Conservation (phyloP, 345 rosid genomes). For the Eucalyptus tenuipes region DNA sequence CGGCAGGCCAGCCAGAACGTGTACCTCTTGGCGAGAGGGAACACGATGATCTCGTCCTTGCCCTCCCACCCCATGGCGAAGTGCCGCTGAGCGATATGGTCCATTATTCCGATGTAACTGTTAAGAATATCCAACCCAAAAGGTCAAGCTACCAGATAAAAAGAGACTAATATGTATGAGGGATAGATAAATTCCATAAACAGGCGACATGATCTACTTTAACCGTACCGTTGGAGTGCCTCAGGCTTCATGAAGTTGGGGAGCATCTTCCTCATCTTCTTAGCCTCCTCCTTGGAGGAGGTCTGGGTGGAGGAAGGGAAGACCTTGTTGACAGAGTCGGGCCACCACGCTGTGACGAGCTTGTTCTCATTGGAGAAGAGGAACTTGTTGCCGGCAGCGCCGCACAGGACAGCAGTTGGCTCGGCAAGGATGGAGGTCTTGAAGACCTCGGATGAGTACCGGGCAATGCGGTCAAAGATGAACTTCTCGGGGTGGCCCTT, state of each 20-base stretch:
- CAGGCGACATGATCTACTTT: neutral
- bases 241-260: constrained; percentile 6
- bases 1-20: constrained; percentile 10
- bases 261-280: constrained; percentile 7
- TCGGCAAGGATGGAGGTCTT: constrained; percentile 5
- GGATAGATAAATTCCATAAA: neutral
- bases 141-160: neutral
- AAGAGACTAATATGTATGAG: neutral
- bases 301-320: constrained; percentile 5
- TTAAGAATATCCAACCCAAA: neutral
- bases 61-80: constrained; percentile 5
- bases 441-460: constrained; percentile 3
- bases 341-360: constrained; percentile 7
- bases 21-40: constrained; percentile 3
- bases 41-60: neutral
- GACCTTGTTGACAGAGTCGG: constrained; percentile 1
- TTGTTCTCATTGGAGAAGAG: constrained; percentile 8
- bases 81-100: constrained; percentile 4
- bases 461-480: constrained; percentile 5
- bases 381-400: constrained; percentile 2
- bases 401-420: neutral
- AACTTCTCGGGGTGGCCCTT: constrained; percentile 10
- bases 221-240: neutral
- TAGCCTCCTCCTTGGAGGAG: constrained; percentile 4
- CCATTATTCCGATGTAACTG: constrained; percentile 9